phyloP scores from a whole-genome alignment of 1,284 basidiomycete species.

The Leccinum subatratum region DNA sequence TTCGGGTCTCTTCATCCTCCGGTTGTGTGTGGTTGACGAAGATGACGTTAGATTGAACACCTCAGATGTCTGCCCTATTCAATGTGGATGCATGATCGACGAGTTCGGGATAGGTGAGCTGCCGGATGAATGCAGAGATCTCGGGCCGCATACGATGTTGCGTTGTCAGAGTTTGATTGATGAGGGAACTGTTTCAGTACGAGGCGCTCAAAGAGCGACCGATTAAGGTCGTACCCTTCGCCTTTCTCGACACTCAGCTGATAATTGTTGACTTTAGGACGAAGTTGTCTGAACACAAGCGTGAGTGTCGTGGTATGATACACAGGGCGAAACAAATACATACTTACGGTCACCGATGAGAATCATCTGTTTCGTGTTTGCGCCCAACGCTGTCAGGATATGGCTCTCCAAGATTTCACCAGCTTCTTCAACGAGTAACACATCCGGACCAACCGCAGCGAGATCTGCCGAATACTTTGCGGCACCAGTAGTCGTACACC shows the following conservation, averaged over 20 bases:
- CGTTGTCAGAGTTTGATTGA: constrained; percentile 40
- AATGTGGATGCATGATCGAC: constrained; percentile 47
- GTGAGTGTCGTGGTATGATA: constrained; percentile 4
- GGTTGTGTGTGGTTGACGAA: constrained; percentile 56
- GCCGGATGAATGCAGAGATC: constrained; percentile 54
- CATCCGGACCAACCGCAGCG: constrained; percentile 41
- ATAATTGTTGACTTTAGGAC: constrained; percentile 65
- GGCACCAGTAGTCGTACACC: constrained; percentile 63
- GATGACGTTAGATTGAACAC: constrained; percentile 52
- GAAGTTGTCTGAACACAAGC: constrained; percentile 48
- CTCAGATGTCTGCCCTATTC: constrained; percentile 47
- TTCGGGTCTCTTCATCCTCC: constrained; percentile 44
- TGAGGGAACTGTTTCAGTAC: constrained; percentile 62
- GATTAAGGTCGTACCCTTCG: constrained; percentile 59
- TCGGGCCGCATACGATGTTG: constrained; percentile 72
- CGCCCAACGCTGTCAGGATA: constrained; percentile 52
- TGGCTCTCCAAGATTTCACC: constrained; percentile 69
- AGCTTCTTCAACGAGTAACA: constrained; percentile 64
- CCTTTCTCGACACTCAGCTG: constrained; percentile 59
- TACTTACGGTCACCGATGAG: constrained; percentile 70
- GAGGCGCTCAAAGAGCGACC: constrained; percentile 62
- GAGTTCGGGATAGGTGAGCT: constrained; percentile 61
- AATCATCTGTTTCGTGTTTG: constrained; percentile 47
- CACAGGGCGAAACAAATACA: constrained; percentile 17
- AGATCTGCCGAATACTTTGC: constrained; percentile 53